Evolutionary conservation across 257 asterid genomes (phyloP).

Genomic region (Coffea eugenioides): DNA sequence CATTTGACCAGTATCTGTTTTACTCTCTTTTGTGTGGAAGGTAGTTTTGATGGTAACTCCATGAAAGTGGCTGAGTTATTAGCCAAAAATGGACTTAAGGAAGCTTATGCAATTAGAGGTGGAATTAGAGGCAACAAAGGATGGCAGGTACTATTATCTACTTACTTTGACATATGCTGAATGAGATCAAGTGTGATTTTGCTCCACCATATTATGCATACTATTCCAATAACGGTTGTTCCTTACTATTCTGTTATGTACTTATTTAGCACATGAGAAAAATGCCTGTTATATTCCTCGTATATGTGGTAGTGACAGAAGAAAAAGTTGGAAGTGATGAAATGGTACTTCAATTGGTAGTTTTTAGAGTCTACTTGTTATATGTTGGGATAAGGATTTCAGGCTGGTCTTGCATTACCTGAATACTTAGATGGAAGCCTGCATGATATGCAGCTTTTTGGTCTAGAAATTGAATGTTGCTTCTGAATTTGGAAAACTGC

Average conservation of each 20-base stretch:
- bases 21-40: slow-evolving; percentile 58
- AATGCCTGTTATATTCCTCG: neutral
- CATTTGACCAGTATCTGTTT: slow-evolving; percentile 33
- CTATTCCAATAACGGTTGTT: neutral
- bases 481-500: neutral
- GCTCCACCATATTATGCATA: neutral
- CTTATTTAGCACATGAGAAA: neutral
- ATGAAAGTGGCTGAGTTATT: slow-evolving; percentile 82
- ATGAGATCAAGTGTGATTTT: neutral
- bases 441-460: neutral
- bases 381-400: neutral
- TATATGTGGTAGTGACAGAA: neutral
- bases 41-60: slow-evolving; percentile 96
- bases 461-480: neutral
- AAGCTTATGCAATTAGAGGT: slow-evolving; percentile 92
- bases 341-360: too few species aligned
- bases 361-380: neutral
- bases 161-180: neutral
- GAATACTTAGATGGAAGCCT: slow-evolving; percentile 8
- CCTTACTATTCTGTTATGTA: neutral
- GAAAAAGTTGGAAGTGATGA: neutral
- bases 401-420: slow-evolving; percentile 6
- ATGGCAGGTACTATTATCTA: slow-evolving; percentile 63
- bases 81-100: slow-evolving; percentile 78
- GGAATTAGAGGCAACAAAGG: slow-evolving; percentile 87